Evolutionary conservation across 78 protist species (phyloP), one percentile per base, ranked within the genome.

Genomic region (Mantamonas sphyraenae): DNA sequence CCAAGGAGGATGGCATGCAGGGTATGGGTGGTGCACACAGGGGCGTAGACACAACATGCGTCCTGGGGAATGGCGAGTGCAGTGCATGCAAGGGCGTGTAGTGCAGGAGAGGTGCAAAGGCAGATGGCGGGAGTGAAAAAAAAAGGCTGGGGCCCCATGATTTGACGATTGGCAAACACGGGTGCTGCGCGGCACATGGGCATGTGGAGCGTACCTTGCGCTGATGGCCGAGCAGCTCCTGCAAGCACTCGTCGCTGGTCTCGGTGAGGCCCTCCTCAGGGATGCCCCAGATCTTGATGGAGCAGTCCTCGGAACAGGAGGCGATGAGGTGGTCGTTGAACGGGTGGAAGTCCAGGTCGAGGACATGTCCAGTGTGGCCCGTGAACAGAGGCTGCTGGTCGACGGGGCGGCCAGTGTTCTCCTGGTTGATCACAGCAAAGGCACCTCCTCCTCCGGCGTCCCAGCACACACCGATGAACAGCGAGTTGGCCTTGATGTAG

Each of bases 301-400:
- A 79, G 82, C 94, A 79, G 56, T 96, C 99, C 64, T 93, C 99
- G 7, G 93, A 82, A 51, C 75, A 91, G n/a, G 99, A 89, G 30
- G 88, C 86, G 34, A 96, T 65, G 56, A 93, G 45, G 73, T 90
- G 57, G 63, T 89, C 91, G 75, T 94, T 78, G 92, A 93, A 96
- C 50, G 99, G 97, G 40, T 83, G 74, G 89, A 89, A 96, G 39
- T 80, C 88, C 50, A 90, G 66, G 77, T 94, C 99, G 43, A 83
- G 81, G 16, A 96, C 92, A 0, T 84, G 82, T 19, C 68, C 82
- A 24, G 40, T 74, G 87, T 96, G 99, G 45, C 97, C 98, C 30
- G 74, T 24, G 68, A 88, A 64, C 73, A 80, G 55, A 47, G 93
- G 89, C 4, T 43, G 47, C 45, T 83, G 62, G 37, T 64, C 86